Evolutionary conservation across 495 filamentous ascomycete species (phyloP).

Genomic region (Aspergillus coremiiformis): DNA sequence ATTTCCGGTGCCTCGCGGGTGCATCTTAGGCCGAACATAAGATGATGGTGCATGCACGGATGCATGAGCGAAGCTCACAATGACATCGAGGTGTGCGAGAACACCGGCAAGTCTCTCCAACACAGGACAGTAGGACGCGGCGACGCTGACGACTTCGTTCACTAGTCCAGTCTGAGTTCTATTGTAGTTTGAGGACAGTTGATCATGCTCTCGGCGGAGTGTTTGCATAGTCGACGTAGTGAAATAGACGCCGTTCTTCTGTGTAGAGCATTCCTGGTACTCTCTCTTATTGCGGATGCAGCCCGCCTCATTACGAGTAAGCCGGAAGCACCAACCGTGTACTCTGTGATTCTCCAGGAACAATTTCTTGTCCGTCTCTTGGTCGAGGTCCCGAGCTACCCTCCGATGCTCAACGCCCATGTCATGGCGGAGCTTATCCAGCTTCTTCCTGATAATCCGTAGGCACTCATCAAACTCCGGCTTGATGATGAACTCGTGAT

Average conservation of each 20-base stretch:
- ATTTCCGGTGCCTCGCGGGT: conserved; percentile 81
- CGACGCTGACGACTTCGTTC: conserved; percentile 85
- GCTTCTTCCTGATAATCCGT: conserved; percentile 77
- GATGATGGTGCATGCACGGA: conserved; percentile 87
- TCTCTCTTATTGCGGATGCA: conserved; percentile 85
- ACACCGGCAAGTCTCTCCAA: conserved; percentile 84
- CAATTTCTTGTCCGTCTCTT: conserved; percentile 95
- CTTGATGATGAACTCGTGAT: conserved; percentile 98
- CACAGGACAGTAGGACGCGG: conserved; percentile 89
- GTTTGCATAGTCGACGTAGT: conserved; percentile 79
- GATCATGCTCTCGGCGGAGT: conserved; percentile 84
- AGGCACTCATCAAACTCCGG: conserved; percentile 93
- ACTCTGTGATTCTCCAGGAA: conserved; percentile 95
- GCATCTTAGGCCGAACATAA: conserved; percentile 88
- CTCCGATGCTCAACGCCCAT: conserved; percentile 78
- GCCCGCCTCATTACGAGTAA: conserved; percentile 84
- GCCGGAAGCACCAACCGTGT: conserved; percentile 93
- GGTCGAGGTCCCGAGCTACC: conserved; percentile 74
- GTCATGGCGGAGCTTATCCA: conserved; percentile 74
- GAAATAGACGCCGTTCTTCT: conserved; percentile 99
- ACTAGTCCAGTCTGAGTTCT: conserved; percentile 89
- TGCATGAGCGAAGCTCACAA: conserved; percentile 90
- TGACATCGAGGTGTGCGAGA: conserved; percentile 91
- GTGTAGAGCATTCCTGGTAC: conserved; percentile 94
- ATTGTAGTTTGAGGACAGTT: conserved; percentile 92